Percentiles rank a stretch among this genome's conserved stretches.
phyloP scores from a whole-genome alignment of 2,329 filamentous ascomycete species.

The Fusarium redolens region DNA sequence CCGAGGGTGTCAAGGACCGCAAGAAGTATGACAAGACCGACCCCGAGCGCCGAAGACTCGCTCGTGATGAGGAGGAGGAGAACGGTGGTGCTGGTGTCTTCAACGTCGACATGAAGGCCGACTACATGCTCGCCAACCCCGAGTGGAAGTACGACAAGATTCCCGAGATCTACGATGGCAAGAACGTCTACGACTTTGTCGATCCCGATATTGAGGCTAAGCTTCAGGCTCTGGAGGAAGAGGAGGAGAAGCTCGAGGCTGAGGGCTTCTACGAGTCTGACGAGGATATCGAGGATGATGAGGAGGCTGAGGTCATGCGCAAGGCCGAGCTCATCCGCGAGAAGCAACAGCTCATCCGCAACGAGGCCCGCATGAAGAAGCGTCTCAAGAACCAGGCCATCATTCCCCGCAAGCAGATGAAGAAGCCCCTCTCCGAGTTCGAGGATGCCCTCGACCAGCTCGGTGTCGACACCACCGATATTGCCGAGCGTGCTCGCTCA shows the following conservation, averaged over 20 bases:
- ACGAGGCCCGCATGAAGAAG: slow-evolving; percentile 95
- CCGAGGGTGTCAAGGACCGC: slow-evolving; percentile 81
- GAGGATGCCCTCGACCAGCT: slow-evolving; percentile 86
- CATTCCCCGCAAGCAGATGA: slow-evolving; percentile 84
- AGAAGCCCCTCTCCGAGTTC: slow-evolving; percentile 88
- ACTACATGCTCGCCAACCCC: slow-evolving; percentile 86
- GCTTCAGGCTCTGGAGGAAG: slow-evolving; percentile 89
- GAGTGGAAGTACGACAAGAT: slow-evolving; percentile 98
- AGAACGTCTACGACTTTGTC: slow-evolving; percentile 97
- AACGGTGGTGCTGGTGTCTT: slow-evolving; percentile 96
- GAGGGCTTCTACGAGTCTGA: slow-evolving; percentile 96
- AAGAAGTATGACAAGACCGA: slow-evolving; percentile 93
- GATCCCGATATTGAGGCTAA: slow-evolving; percentile 97
- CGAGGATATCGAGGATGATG: slow-evolving; percentile 83
- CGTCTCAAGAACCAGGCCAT: slow-evolving; percentile 96
- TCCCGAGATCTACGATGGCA: slow-evolving; percentile 92
- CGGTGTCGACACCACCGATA: slow-evolving; percentile 83
- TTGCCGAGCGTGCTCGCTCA: slow-evolving; percentile 78
- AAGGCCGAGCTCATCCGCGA: slow-evolving; percentile 97
- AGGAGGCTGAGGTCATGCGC: slow-evolving; percentile 86
- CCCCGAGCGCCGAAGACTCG: slow-evolving; percentile 82
- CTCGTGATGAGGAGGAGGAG: slow-evolving; percentile 89
- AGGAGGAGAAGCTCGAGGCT: slow-evolving; percentile 91
- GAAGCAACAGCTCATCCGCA: slow-evolving; percentile 91
- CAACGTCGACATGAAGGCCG: slow-evolving; percentile 90